Conservation (phyloP, 2,329 filamentous ascomycete genomes). For the Neurospora crassa region DNA sequence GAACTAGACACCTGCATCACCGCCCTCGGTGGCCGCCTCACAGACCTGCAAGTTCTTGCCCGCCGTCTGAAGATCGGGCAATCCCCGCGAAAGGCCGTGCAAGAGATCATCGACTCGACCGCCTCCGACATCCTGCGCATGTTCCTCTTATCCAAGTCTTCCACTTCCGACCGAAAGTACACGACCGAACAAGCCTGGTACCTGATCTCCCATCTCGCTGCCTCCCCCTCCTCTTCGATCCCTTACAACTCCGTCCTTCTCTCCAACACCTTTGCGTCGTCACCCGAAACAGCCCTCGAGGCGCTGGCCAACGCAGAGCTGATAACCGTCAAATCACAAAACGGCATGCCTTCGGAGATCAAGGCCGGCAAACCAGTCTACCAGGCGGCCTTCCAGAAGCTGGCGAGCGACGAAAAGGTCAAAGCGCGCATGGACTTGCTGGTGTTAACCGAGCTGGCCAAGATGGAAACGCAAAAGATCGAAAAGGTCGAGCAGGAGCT, state of each 20-base stretch:
- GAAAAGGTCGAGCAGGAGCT: conserved; percentile 75
- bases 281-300: conserved; percentile 61
- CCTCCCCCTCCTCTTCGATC: conserved; percentile 40
- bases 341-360: conserved; percentile 70
- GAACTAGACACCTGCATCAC: conserved; percentile 77
- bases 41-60: conserved; percentile 90
- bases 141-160: conserved; percentile 59
- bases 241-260: conserved; percentile 82
- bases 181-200: conserved; percentile 83
- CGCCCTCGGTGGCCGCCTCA: conserved; percentile 80
- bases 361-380: conserved; percentile 80
- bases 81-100: conserved; percentile 67
- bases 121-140: conserved; percentile 89
- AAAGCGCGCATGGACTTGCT: conserved; percentile 64
- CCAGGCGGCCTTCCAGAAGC: conserved; percentile 65
- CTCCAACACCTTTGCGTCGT: conserved; percentile 60
- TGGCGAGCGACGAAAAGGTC: conserved; percentile 64
- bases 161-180: conserved; percentile 52
- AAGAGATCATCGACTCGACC: conserved; percentile 81
- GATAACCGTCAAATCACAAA: conserved; percentile 62
- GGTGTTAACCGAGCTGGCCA: conserved; percentile 58
- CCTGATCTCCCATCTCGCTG: conserved; percentile 68
- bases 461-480: conserved; percentile 63
- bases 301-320: conserved; percentile 78
- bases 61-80: conserved; percentile 82